Base-by-base conservation (phyloP, 164 flowering plant species). In the Kalanchoe fedtschenkoi region DNA sequence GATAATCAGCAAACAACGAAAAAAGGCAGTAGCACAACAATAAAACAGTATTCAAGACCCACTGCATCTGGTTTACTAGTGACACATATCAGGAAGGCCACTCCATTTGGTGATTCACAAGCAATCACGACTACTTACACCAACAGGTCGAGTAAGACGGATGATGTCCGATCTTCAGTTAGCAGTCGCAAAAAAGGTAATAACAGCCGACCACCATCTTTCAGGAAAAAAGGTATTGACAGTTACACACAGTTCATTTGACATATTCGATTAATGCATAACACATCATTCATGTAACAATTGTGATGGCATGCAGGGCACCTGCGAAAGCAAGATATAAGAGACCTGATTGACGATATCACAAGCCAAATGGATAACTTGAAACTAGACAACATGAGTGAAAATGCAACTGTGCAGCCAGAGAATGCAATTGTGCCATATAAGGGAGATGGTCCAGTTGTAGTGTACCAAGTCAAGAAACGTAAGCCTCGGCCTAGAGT, bases 401-500 rank as follows among this genome's bases (percentile, higher is more conserved):
- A n/a, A n/a, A n/a, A n/a, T n/a, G n/a, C n/a, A n/a, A n/a, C 13
- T 19, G 37, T 14, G 26, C 42, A 62, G 51, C 71, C 62, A 43
- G 69, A 75, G 60, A 73, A 72, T 62, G 87, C 79, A 19, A 60
- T 88, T 43, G 87, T 88, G 24, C 83, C 76, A 4, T 86, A 81
- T 65, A 71, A 66, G 58, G 75, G 71, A 67, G 69, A 62, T 70
- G 73, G 82, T 6, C 57, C 75, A 34, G 51, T 86, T 41, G 71
- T 83, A 69, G 83, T 84, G 34, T 74, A 71, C 58, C 75, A 72
- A 19, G 79, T 67, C 24, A 90, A 75, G 75, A 84, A 70, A 72
- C 72, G 66, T 8, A 71, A 54, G 58, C 75, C 83, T 57, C 69
- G 96, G 19, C 82, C 92, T 29, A 85, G 76, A 68, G 91, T 83